Conservation (phyloP, 768 basidiomycete genomes). For the Coprinellus micaceus region DNA sequence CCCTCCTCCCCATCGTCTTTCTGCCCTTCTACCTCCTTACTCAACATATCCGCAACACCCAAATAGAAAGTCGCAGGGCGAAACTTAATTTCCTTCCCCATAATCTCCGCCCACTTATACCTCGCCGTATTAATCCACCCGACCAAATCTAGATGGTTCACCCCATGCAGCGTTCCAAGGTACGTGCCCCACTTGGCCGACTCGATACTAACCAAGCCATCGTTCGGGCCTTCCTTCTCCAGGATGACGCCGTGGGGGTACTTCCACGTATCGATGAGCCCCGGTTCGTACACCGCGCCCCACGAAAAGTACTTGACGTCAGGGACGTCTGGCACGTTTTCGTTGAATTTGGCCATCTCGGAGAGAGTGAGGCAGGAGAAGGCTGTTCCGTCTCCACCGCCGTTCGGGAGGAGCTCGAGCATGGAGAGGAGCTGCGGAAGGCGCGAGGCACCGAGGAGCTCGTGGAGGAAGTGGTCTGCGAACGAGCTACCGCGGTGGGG, state of each 20-base stretch:
- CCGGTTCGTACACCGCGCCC: constrained; percentile 89
- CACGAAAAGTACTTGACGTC: constrained; percentile 90
- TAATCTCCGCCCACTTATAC: constrained; percentile 87
- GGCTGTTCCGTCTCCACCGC: constrained; percentile 92
- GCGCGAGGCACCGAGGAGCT: constrained; percentile 55
- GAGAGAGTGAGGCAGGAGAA: constrained; percentile 84
- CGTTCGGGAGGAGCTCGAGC: constrained; percentile 83
- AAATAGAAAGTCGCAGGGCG: constrained; percentile 90
- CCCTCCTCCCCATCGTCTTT: constrained; percentile 3
- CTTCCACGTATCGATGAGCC: constrained; percentile 89
- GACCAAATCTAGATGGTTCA: constrained; percentile 90
- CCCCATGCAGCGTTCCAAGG: constrained; percentile 84
- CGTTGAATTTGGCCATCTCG: constrained; percentile 88
- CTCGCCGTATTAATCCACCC: constrained; percentile 91
- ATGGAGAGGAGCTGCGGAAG: constrained; percentile 69
- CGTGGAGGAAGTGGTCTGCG: constrained; percentile 83
- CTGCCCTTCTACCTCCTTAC: constrained; percentile 68
- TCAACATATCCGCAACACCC: constrained; percentile 74
- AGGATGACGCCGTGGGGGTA: constrained; percentile 77
- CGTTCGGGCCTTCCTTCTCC: constrained; percentile 88
- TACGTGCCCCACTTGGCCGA: constrained; percentile 95
- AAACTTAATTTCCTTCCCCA: constrained; percentile 87
- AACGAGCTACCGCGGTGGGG: constrained; percentile 94
- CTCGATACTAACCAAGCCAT: constrained; percentile 86
- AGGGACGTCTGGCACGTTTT: constrained; percentile 72